Conservation (phyloP, 768 basidiomycete genomes). For the Rhizopogon salebrosus region DNA sequence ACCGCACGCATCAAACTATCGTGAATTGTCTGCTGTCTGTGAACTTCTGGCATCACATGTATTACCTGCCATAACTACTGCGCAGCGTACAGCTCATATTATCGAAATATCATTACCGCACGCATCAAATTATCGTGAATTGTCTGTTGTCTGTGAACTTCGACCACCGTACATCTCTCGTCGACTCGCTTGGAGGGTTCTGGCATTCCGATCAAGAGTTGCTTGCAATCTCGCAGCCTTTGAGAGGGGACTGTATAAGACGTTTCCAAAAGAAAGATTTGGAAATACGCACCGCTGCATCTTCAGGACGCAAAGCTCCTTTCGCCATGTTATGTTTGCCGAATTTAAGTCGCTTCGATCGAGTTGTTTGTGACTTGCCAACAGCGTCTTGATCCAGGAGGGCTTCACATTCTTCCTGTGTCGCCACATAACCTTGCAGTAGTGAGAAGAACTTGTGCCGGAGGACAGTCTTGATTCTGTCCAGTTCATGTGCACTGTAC, state of each 20-base stretch:
- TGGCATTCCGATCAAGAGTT: conserved; percentile 44
- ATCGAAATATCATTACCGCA: conserved; percentile 8
- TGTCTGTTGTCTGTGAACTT: conserved; percentile 14
- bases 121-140: conserved; percentile 9
- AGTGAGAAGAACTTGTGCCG: conserved; percentile 83
- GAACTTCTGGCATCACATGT: conserved; percentile 1
- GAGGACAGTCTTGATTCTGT: conserved; percentile 79
- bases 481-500: conserved; percentile 73
- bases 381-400: conserved; percentile 40
- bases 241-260: not conserved
- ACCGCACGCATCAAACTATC: conserved; percentile 7
- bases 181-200: conserved; percentile 22
- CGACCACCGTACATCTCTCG: conserved; percentile 18
- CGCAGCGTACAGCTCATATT: conserved; percentile 8
- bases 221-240: conserved; percentile 71
- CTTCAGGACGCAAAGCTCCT: conserved; percentile 75
- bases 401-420: conserved; percentile 68
- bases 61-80: conserved; percentile 13
- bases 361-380: conserved; percentile 30
- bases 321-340: conserved; percentile 90
- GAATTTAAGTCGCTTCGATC: conserved; percentile 50
- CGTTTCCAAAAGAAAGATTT: not conserved
- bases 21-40: conserved; percentile 15
- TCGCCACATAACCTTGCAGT: conserved; percentile 64
- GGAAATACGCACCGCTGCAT: conserved; percentile 60